Base-by-base conservation (phyloP, 495 filamentous ascomycete genomes). In the Aspergillus bertholletiae region DNA sequence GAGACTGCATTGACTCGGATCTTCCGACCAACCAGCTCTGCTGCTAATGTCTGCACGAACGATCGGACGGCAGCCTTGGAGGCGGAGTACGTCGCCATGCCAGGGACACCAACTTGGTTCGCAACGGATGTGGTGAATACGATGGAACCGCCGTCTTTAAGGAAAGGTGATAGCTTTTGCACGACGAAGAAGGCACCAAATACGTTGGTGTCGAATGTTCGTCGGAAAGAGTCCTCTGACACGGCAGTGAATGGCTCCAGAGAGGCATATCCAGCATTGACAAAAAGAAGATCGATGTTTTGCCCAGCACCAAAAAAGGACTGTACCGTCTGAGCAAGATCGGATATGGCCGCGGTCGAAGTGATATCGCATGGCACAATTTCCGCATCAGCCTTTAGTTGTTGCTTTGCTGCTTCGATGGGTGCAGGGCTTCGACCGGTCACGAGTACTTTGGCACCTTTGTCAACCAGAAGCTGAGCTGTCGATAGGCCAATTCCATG, bases 401-500 rank as follows among this genome's bases (percentile, higher is more conserved):
- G 43, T 3, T 35, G 30, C 26, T 56, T 44, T 5, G 54, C 54
- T 8, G 34, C 21, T 5, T 40, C 26, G 13, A 57, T 57, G 21
- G 55, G 55, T 3, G n/a, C 21, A 8, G 45, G 46, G 17, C 56
- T 58, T 18, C 56, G 56, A 39, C 56, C 50, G 26, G 56, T 58
- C 11, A 58, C 24, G 21, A 58, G 44, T 26, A 58, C 56, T 27
- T 50, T 22, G 24, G 56, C 51, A 12, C 35, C 50, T 1, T 40
- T 12, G 7, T 49, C 37, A 15, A 50, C 11, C 37, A 58, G 56
- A 9, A 58, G 46, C 21, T 58, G 50, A 20, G 51, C 56, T 2
- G 56, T 58, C 32, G 56, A 37, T 7, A 54, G 50, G 20, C 56
- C 51, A 7, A 58, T 58, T 13, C 56, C 56, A 35, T 58, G 56